Conservation (phyloP, 768 basidiomycete species). For the Phlegmacium glaucopus region DNA sequence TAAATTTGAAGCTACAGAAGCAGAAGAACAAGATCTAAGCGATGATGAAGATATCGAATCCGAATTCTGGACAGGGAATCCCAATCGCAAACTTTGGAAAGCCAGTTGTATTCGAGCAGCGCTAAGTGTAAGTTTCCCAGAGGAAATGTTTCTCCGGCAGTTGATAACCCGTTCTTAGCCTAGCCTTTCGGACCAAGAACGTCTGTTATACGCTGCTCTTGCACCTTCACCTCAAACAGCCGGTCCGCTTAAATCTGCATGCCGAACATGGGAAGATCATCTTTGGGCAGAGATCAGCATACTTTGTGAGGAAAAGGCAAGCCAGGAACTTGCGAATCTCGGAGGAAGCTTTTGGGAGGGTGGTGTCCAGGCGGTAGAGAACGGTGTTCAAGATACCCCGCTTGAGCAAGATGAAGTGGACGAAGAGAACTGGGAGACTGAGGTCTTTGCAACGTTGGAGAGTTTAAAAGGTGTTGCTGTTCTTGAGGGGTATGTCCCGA, state of each 20-base stretch:
- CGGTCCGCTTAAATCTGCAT: slow-evolving; percentile 64
- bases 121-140: slow-evolving; percentile 52
- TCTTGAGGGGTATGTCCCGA: slow-evolving; percentile 53
- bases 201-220: slow-evolving; percentile 86
- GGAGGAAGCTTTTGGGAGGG: slow-evolving; percentile 83
- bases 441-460: slow-evolving; percentile 56
- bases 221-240: slow-evolving; percentile 69
- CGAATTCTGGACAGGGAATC: slow-evolving; percentile 71
- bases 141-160: no score
- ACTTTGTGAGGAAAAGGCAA: slow-evolving; percentile 78
- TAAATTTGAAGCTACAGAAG: slow-evolving; percentile 28
- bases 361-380: slow-evolving; percentile 45
- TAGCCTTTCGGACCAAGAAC: slow-evolving; percentile 64
- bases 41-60: slow-evolving; percentile 42
- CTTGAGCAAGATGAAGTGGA: slow-evolving; percentile 32
- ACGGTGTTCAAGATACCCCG: slow-evolving; percentile 27
- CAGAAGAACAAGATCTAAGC: slow-evolving; percentile 47
- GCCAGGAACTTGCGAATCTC: slow-evolving; percentile 59
- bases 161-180: slow-evolving; percentile 28
- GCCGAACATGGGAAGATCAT: slow-evolving; percentile 92
- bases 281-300: slow-evolving; percentile 88
- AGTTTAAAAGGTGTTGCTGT: slow-evolving; percentile 55
- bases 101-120: slow-evolving; percentile 77
- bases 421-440: slow-evolving; percentile 63
- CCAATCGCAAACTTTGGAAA: slow-evolving; percentile 82